A percentile compares a stretch with the other conserved stretches of the same genome.
These are phyloP conservation scores for Schizothecium vesticola DNA, from an alignment of 495 filamentous ascomycete genomes.

Conservation along the genomic window DNA sequence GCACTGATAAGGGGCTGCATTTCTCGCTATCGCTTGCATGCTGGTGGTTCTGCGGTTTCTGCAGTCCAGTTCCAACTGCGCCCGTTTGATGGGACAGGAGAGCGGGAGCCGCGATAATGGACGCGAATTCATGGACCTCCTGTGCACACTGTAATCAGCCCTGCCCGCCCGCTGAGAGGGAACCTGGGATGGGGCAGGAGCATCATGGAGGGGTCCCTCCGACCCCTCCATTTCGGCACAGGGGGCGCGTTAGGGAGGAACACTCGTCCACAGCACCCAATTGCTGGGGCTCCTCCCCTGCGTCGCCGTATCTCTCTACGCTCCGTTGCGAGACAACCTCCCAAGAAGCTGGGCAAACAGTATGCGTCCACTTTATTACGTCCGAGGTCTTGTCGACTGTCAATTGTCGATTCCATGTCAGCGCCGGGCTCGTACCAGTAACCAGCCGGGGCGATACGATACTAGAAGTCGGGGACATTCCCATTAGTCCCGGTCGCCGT, in stretches of 20 bases:
- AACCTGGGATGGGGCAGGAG: not conserved
- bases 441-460: not conserved
- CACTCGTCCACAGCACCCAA: not conserved
- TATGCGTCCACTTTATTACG: conserved; percentile 12
- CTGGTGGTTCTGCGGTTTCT: conserved; percentile 8
- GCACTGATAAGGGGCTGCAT: conserved; percentile 28
- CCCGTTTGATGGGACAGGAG: not conserved
- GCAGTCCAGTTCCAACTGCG: not conserved
- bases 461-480: not conserved
- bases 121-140: not conserved
- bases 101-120: not conserved
- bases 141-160: not conserved
- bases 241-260: conserved; percentile 8
- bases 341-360: not conserved
- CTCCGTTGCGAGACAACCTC: not conserved
- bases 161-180: not conserved
- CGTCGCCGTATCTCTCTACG: conserved; percentile 10
- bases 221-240: not conserved
- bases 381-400: not conserved
- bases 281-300: not conserved
- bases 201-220: not conserved
- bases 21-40: conserved; percentile 22
- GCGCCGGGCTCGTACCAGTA: not conserved
- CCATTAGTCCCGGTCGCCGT: not conserved
- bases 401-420: not conserved